Evolutionary conservation across 768 basidiomycete species (phyloP).

Genomic region (Tulasnella sp.): DNA sequence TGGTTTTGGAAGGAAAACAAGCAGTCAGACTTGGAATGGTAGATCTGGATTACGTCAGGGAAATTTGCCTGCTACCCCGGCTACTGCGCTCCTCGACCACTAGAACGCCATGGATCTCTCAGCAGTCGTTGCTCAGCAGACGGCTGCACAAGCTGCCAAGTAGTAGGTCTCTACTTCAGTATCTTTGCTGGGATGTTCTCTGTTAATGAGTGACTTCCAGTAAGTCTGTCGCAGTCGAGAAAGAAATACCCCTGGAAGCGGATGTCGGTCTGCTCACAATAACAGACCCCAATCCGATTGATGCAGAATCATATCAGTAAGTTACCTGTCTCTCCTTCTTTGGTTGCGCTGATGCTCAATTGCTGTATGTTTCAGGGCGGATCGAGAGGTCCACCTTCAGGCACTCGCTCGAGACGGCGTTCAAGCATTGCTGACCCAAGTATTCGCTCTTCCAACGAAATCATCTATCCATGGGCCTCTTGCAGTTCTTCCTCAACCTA

Average conservation of each 20-base stretch:
- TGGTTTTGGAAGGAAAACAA: not conserved
- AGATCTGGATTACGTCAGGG: slow-evolving; percentile 7
- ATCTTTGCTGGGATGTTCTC: not conserved
- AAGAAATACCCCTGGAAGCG: slow-evolving; percentile 71
- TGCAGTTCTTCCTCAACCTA: slow-evolving; percentile 73
- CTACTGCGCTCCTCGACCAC: not conserved
- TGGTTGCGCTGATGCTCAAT: not conserved
- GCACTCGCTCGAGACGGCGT: slow-evolving; percentile 74
- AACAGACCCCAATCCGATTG: slow-evolving; percentile 83
- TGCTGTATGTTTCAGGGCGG: slow-evolving; percentile 46
- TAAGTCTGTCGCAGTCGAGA: slow-evolving; percentile 66
- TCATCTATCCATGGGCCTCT: slow-evolving; percentile 77
- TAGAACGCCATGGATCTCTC: slow-evolving; percentile 71
- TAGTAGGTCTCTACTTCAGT: slow-evolving; percentile 47
- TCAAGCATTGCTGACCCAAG: slow-evolving; percentile 71
- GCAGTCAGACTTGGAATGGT: slow-evolving; percentile 24
- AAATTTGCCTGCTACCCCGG: slow-evolving; percentile 16
- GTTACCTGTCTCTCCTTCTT: slow-evolving; percentile 33
- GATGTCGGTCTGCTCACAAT: slow-evolving; percentile 82
- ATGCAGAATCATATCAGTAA: slow-evolving; percentile 78
- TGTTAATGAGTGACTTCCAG: slow-evolving; percentile 40
- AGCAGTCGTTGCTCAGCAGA: slow-evolving; percentile 49
- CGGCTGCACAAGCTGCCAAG: slow-evolving; percentile 64
- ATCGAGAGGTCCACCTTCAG: slow-evolving; percentile 78
- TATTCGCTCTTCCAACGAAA: slow-evolving; percentile 78